phyloP scores from a whole-genome alignment of 2,329 filamentous ascomycete species.

The Fusarium nanum region DNA sequence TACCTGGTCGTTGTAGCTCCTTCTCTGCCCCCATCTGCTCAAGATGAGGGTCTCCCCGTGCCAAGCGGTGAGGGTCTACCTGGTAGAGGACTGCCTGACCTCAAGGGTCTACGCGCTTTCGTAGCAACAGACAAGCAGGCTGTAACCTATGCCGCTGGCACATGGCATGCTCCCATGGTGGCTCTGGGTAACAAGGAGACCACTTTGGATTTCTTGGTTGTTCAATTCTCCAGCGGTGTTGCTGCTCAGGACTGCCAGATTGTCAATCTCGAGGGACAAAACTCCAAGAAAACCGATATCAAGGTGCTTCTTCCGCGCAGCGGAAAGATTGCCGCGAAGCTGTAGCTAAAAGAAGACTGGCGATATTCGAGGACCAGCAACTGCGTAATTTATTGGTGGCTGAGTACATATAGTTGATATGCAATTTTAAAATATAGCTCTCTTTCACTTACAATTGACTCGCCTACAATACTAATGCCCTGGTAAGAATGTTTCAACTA shows the following conservation, averaged over 20 bases:
- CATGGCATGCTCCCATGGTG: conserved; percentile 97
- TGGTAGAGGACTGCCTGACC: conserved; percentile 76
- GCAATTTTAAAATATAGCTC: conserved; percentile 19
- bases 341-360: conserved; percentile 19
- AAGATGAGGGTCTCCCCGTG: conserved; percentile 45
- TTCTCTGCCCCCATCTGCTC: conserved; percentile 63
- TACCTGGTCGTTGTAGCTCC: conserved; percentile 94
- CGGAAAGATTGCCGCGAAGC: conserved; percentile 24
- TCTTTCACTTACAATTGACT: neutral
- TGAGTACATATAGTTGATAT: conserved; percentile 18
- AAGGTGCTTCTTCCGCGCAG: conserved; percentile 47
- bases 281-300: conserved; percentile 55
- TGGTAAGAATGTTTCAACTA: conserved; percentile 21
- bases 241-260: conserved; percentile 89
- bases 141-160: conserved; percentile 91
- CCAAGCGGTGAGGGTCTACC: conserved; percentile 58
- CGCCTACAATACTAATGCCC: neutral
- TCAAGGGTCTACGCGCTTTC: conserved; percentile 78
- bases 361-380: conserved; percentile 29
- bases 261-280: conserved; percentile 58
- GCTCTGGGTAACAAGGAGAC: conserved; percentile 72
- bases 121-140: conserved; percentile 81
- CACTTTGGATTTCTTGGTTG: conserved; percentile 86
- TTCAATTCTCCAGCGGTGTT: conserved; percentile 89
- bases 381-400: conserved; percentile 30